Percentiles rank a stretch among this genome's conserved stretches.
These are phyloP conservation scores for Viola odorata DNA, from an alignment of 345 rosid species.

Conservation along the genomic window DNA sequence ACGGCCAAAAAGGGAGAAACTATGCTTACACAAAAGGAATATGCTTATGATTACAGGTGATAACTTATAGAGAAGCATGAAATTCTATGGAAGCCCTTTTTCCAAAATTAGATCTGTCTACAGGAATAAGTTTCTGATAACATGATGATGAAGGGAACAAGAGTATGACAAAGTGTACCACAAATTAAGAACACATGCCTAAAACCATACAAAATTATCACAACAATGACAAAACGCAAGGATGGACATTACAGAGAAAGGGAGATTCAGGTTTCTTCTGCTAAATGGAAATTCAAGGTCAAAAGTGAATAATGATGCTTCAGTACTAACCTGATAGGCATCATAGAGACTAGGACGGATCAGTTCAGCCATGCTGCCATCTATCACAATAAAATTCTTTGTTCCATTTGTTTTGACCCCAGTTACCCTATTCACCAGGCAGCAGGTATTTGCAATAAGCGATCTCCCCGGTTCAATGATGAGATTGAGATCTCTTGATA, in stretches of 20 bases:
- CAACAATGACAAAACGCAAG: too few relatives aligned
- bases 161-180: too few relatives aligned
- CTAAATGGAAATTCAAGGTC: neutral
- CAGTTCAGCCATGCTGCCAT: slow-evolving; percentile 98
- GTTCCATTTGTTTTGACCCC: slow-evolving; percentile 98
- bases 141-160: too few relatives aligned
- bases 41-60: too few relatives aligned
- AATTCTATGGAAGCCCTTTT: too few relatives aligned
- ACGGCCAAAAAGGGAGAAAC: neutral
- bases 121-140: too few relatives aligned
- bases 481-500: slow-evolving; percentile 67
- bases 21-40: too few relatives aligned
- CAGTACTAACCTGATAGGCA: slow-evolving; percentile 75
- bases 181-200: too few relatives aligned
- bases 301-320: neutral
- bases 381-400: slow-evolving; percentile 81
- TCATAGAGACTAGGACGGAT: slow-evolving; percentile 97
- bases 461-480: slow-evolving; percentile 98
- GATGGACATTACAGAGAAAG: too few relatives aligned
- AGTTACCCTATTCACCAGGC: slow-evolving; percentile 82
- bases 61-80: too few relatives aligned
- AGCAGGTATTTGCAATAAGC: slow-evolving; percentile 90
- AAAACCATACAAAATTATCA: too few relatives aligned
- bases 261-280: neutral
- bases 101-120: too few relatives aligned